Conservation (phyloP, 345 rosid genomes). For the Mercurialis annua region DNA sequence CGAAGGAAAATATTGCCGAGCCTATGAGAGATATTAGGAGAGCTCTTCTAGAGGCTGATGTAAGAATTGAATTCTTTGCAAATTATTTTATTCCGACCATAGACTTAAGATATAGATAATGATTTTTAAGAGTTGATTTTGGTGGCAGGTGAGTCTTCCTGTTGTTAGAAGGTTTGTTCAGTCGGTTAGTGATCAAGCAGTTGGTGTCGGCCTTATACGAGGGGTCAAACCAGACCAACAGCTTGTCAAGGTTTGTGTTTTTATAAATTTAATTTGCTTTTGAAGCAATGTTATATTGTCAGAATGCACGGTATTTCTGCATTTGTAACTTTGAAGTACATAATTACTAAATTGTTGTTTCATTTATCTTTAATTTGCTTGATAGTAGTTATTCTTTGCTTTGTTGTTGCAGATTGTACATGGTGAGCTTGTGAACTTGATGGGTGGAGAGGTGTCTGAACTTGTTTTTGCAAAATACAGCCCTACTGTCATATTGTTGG, state of each 20-base stretch:
- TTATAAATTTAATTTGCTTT: conserved; percentile 4
- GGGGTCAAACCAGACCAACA: conserved; percentile 98
- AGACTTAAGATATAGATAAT: background rate
- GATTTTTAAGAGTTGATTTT: conserved; percentile 8
- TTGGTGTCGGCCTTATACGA: conserved; percentile 76
- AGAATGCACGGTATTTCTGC: too few relatives aligned
- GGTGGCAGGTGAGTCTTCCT: conserved; percentile 88
- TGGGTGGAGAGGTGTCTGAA: conserved; percentile 98
- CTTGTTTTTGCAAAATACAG: conserved; percentile 73
- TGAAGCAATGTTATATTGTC: too few relatives aligned
- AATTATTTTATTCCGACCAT: too few relatives aligned
- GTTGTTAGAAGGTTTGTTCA: conserved; percentile 96
- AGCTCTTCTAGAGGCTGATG: conserved; percentile 98
- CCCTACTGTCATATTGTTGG: conserved; percentile 84
- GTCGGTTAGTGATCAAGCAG: conserved; percentile 80
- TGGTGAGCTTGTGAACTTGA: conserved; percentile 87
- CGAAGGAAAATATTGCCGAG: conserved; percentile 87
- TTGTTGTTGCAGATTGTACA: conserved; percentile 58
- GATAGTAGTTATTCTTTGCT: conserved; percentile 4
- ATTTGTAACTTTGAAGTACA: background rate
- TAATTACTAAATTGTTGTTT: background rate
- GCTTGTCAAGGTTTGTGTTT: conserved; percentile 70
- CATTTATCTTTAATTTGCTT: background rate
- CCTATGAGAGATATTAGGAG: conserved; percentile 98
- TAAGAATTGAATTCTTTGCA: conserved; percentile 32